Evolutionary conservation across 1,284 basidiomycete species (phyloP).

Genomic region (Heterobasidion irregulare): DNA sequence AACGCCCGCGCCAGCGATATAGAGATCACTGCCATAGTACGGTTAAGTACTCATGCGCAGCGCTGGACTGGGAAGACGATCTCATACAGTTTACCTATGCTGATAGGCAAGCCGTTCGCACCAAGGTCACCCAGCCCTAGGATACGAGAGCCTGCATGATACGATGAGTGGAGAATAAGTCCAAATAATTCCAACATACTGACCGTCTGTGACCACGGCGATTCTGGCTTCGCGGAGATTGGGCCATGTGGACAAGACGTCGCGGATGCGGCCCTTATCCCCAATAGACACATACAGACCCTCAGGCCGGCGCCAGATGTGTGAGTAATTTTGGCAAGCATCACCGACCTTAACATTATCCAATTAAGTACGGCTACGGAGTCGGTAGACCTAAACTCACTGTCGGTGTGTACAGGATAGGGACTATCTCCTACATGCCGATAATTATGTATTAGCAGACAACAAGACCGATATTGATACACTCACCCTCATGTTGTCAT

Average conservation of each 20-base stretch:
- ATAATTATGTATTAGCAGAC: not conserved
- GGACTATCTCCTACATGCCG: slow-evolving; percentile 34
- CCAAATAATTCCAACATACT: slow-evolving; percentile 1
- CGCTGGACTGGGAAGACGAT: not conserved
- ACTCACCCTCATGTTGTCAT: slow-evolving; percentile 45
- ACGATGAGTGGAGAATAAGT: slow-evolving; percentile 2
- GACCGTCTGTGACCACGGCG: slow-evolving; percentile 73
- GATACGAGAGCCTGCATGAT: slow-evolving; percentile 54
- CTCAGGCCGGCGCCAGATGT: slow-evolving; percentile 71
- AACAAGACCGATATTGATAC: not conserved
- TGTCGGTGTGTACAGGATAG: slow-evolving; percentile 74
- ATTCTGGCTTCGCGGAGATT: slow-evolving; percentile 45
- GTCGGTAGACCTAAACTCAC: slow-evolving; percentile 18
- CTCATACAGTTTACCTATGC: slow-evolving; percentile 71
- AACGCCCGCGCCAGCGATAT: slow-evolving; percentile 67
- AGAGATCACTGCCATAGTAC: slow-evolving; percentile 41
- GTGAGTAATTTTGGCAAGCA: slow-evolving; percentile 67
- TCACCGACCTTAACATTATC: slow-evolving; percentile 54
- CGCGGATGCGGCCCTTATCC: slow-evolving; percentile 61
- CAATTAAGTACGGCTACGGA: slow-evolving; percentile 10
- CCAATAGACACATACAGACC: slow-evolving; percentile 64
- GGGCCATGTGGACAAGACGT: slow-evolving; percentile 57
- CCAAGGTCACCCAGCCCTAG: slow-evolving; percentile 79
- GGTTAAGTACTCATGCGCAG: not conserved
- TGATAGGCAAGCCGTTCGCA: slow-evolving; percentile 68